Base-by-base conservation (phyloP, 495 filamentous ascomycete genomes). In the Talaromyces thailandensis region DNA sequence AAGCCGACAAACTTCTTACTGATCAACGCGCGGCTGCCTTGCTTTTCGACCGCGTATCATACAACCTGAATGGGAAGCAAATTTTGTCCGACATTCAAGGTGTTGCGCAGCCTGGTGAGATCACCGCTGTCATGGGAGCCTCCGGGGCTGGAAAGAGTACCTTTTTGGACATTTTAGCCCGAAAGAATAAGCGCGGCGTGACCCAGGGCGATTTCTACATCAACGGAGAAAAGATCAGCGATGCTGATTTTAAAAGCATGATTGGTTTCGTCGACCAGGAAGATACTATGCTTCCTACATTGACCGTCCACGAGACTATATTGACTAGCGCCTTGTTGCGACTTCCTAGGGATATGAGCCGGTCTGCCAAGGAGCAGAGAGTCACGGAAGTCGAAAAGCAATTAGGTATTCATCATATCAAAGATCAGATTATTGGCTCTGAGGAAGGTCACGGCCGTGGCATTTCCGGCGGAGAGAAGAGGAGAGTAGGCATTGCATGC, bases 271-370 rank as follows among this genome's bases (percentile, higher is more conserved):
- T 98, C 32, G 95, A 98, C 65, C 94, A 98, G 73, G 94, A 98
- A 66, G 94, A 98, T 68, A 96, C 93, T 6, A 96, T 98, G 92
- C 83, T 98, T 59, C 88, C 94, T 4, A 98, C 94, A 6, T 77
- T 98, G 67, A 98, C 95, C 2, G 95, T 98, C 18, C 96, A 98
- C 72, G 94, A 98, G 76, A 98, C 95, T 9, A 98, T 98, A 64
- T 78, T 96, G 65, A 96, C 91, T 35, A 96, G 92, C 69, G 94
- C 94, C 16, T 78, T 98, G 21, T 85, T 98, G 56, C 84, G 94
- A 64, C 81, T 98, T 29, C 94, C 94, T 7, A 83, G 85, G 61
- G 91, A 96, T 68, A 98, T 98, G 94, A 88, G 85, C 64, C 81
- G 83, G 51, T 76, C 83, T 2, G 86, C 91, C 21, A 98, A 98